Evolutionary conservation across 2,329 filamentous ascomycete genomes (phyloP), one percentile per base, ranked within the genome.

Genomic region (Phoma herbarum): DNA sequence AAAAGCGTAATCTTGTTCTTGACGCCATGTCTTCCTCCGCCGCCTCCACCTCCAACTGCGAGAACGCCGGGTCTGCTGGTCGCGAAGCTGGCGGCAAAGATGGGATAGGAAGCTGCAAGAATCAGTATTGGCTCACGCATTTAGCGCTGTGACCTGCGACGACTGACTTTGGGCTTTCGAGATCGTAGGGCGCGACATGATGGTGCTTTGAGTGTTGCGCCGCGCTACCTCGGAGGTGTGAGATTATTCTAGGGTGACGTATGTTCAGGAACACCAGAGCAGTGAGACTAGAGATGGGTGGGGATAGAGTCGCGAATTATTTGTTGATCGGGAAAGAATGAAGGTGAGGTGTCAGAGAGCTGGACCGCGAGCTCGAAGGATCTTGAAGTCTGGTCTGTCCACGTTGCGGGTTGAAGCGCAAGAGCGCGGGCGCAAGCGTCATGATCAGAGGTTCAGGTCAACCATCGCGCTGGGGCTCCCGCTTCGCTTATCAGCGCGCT

Each of bases 1-100:
- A 96, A 83, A 14, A 66, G 56, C 28, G 87, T 88, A 71, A 97
- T 92, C 78, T 92, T 92, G 82, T 97, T 97, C 56, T 88, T 88
- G 22, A 97, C 91, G 48, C 68, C 66, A 62, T 68, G 64, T 54
- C 63, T 57, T 47, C 90, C 88, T 64, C 91, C 88, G 49, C 94
- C 94, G 64, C 94, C 94, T 61, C 94, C 94, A 51, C 94, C 94
- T 35, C 97, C 91, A 9, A 97, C 81, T 23, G 97, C 83, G 63
- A 88, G 88, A 63, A 86, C 86, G 59, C 89, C 85, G 80, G 96
- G 70, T 88, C 65, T 67, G 70, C 89, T 85, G 50, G 90, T 91
- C 73, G 96, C 92, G 77, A 96, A 97, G 73, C 93, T 93, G 75
- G 92, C 90, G 55, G 90, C 88, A 77, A 93, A 97, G 59, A 96